Conservation (phyloP, 345 rosid genomes). For the Lepidium africanum region DNA sequence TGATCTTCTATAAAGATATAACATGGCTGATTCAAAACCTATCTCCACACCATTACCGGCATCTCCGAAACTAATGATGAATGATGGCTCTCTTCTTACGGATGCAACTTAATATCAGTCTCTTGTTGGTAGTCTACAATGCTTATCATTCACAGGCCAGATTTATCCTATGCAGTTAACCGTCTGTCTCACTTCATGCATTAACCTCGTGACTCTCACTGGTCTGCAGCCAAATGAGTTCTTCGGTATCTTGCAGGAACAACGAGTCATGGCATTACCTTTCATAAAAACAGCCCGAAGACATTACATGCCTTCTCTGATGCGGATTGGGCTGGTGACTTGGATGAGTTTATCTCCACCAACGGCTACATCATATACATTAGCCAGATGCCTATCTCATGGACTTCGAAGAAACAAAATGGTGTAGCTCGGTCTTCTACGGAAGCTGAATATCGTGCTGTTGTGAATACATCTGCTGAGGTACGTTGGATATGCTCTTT, state of each 20-base stretch:
- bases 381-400: no score
- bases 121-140: neutral
- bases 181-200: neutral
- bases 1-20: neutral
- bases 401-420: no score
- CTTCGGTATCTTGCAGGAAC: accelerated
- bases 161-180: neutral
- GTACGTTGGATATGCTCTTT: no score
- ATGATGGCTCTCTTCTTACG: neutral
- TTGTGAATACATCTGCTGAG: no score
- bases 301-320: no score
- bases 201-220: neutral
- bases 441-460: no score
- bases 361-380: no score
- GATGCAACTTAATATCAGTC: no score
- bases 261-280: neutral
- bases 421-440: no score
- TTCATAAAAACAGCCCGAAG: no score
- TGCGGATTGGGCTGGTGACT: no score
- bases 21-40: neutral
- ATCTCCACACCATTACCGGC: neutral
- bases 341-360: no score
- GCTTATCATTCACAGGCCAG: neutral
- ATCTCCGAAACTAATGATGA: accelerated
- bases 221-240: neutral